phyloP scores from a whole-genome alignment of 257 asterid species.

The Eucommia ulmoides region DNA sequence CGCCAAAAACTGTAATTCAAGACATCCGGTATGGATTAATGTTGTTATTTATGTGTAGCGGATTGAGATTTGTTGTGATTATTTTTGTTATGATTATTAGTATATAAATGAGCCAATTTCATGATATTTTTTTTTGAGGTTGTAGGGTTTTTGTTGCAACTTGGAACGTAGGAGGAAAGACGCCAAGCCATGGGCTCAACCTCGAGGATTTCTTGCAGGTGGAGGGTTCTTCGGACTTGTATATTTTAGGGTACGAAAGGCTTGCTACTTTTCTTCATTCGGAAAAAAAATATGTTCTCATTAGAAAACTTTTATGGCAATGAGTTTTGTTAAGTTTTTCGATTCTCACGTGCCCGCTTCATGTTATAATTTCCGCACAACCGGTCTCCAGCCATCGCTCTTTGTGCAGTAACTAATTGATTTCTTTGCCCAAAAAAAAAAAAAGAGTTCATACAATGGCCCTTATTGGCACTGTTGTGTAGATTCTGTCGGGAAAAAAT shows the following conservation, averaged over 20 bases:
- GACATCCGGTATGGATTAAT: conserved; percentile 42
- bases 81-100: background rate
- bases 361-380: no score
- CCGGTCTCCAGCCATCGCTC: no score
- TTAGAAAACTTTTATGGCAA: no score
- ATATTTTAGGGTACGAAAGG: conserved; percentile 80
- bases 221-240: conserved; percentile 78
- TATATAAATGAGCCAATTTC: background rate
- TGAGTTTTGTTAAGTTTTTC: no score
- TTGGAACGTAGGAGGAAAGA: conserved; percentile 92
- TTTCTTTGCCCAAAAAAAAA: no score
- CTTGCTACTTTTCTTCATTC: no score
- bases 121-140: background rate
- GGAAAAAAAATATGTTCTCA: no score
- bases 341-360: no score
- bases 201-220: conserved; percentile 86
- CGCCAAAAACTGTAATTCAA: conserved; percentile 33
- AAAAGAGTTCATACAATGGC: no score
- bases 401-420: no score
- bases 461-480: no score
- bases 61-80: conserved; percentile 2
- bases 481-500: no score
- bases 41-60: background rate
- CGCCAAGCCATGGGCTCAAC: conserved; percentile 61
- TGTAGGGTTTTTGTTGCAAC: conserved; percentile 78